Percentiles rank a stretch among this genome's conserved stretches.
These are phyloP conservation scores for Colletotrichum truncatum DNA, from an alignment of 2,329 filamentous ascomycete species.

Conservation along the genomic window DNA sequence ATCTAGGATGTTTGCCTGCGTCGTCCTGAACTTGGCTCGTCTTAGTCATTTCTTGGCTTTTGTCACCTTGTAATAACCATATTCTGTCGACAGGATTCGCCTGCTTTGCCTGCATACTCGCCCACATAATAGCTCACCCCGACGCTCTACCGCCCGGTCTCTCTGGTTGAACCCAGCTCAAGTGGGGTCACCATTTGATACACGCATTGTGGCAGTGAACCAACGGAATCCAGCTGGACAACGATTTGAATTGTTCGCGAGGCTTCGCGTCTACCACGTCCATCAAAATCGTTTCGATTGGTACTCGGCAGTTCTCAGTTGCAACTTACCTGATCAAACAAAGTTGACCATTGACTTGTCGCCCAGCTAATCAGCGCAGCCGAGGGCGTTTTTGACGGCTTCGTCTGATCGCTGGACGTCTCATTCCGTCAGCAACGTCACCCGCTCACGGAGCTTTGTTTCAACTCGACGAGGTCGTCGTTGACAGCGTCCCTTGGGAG, in stretches of 20 bases:
- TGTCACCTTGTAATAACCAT: neutral
- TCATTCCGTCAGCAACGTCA: constrained; percentile 28
- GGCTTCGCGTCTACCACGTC: neutral
- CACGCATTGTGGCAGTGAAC: constrained; percentile 16
- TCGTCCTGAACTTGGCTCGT: neutral
- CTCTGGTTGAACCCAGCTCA: constrained; percentile 3
- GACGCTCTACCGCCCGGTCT: neutral
- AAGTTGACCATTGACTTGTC: neutral
- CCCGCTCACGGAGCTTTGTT: constrained; percentile 26
- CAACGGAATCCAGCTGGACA: neutral
- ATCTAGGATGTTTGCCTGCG: neutral
- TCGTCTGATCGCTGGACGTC: constrained; percentile 23
- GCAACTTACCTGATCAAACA: neutral
- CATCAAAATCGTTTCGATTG: neutral
- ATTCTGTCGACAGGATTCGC: constrained; percentile 6
- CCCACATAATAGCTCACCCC: neutral
- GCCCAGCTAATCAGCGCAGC: constrained; percentile 10
- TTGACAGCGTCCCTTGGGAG: constrained; percentile 28
- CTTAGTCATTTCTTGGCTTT: neutral
- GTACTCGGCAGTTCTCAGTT: neutral
- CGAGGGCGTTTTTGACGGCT: constrained; percentile 15
- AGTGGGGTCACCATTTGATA: constrained; percentile 2
- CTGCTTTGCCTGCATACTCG: neutral
- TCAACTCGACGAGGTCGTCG: constrained; percentile 27
- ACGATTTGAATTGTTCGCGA: constrained; percentile 1